These are phyloP conservation scores for Debaryomyces tyrocola DNA, from an alignment of 805 yeast genomes.

Conservation along the genomic window DNA sequence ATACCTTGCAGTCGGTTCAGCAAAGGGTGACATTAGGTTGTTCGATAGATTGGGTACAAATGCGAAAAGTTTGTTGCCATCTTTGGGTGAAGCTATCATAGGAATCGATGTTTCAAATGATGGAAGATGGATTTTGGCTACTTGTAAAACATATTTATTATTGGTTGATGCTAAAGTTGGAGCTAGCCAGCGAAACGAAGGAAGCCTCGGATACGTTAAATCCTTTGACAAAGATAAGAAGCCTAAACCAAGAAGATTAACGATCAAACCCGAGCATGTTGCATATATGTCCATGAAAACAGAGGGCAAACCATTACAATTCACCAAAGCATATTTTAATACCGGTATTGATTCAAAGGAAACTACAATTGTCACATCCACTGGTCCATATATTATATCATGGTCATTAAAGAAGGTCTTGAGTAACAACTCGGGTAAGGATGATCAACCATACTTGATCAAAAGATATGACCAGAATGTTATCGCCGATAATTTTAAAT, in stretches of 20 bases:
- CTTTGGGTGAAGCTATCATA: conserved; percentile 72
- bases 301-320: conserved; percentile 48
- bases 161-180: conserved; percentile 67
- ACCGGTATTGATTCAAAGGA: conserved; percentile 64
- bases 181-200: conserved; percentile 56
- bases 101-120: conserved; percentile 74
- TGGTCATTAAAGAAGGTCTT: conserved; percentile 72
- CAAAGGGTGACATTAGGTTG: conserved; percentile 72
- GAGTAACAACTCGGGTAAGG: conserved; percentile 32
- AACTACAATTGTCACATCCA: conserved; percentile 70
- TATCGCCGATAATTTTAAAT: conserved; percentile 76
- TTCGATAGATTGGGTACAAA: conserved; percentile 70
- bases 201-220: conserved; percentile 61
- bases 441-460: conserved; percentile 51
- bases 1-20: conserved; percentile 71
- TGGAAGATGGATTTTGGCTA: conserved; percentile 80
- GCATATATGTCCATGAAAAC: conserved; percentile 57
- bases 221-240: conserved; percentile 63
- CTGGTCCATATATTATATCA: conserved; percentile 79
- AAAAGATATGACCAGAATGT: conserved; percentile 60
- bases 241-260: conserved; percentile 68
- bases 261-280: conserved; percentile 69
- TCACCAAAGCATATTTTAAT: conserved; percentile 78
- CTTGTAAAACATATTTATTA: conserved; percentile 70
- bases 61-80: conserved; percentile 80